Evolutionary conservation across 179 eudicot species (phyloP).

Genomic region (Monotropa hypopitys): DNA sequence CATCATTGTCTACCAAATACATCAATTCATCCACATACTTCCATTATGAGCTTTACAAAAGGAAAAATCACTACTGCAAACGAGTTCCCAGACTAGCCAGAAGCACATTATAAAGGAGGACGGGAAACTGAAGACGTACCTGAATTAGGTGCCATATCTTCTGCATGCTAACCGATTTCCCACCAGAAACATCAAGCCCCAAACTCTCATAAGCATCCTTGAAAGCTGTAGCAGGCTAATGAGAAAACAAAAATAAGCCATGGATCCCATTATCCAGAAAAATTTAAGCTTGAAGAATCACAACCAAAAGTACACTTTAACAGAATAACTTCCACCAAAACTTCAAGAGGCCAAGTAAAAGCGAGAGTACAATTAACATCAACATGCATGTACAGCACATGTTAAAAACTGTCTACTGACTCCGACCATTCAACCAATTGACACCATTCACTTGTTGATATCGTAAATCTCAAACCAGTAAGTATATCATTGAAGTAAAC

Average conservation of each 20-base stretch:
- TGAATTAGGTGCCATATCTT: slow-evolving; percentile 91
- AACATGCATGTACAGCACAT: neutral
- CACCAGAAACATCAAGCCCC: slow-evolving; percentile 54
- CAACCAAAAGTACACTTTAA: neutral
- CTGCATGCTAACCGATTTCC: slow-evolving; percentile 80
- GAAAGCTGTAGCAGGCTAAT: slow-evolving; percentile 81
- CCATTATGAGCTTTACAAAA: slow-evolving; percentile 4
- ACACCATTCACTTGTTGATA: neutral
- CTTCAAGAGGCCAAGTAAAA: neutral
- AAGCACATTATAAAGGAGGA: neutral
- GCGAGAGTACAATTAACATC: neutral
- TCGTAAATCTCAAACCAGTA: neutral
- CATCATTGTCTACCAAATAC: slow-evolving; percentile 42
- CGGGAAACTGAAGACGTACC: slow-evolving; percentile 30
- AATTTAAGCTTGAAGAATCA: neutral
- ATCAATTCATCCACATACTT: neutral
- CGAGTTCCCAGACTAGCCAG: neutral
- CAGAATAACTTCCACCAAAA: slow-evolving; percentile 1
- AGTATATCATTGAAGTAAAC: neutral
- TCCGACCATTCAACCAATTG: neutral
- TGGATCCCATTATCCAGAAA: neutral
- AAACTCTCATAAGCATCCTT: slow-evolving; percentile 69
- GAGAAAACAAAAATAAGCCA: slow-evolving; percentile 7
- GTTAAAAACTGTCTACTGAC: neutral
- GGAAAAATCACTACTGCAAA: slow-evolving; percentile 5